A percentile compares a stretch with the other conserved stretches of the same genome.
phyloP scores from a whole-genome alignment of 2,329 filamentous ascomycete genomes.

The Emergomyces pasteurianus region DNA sequence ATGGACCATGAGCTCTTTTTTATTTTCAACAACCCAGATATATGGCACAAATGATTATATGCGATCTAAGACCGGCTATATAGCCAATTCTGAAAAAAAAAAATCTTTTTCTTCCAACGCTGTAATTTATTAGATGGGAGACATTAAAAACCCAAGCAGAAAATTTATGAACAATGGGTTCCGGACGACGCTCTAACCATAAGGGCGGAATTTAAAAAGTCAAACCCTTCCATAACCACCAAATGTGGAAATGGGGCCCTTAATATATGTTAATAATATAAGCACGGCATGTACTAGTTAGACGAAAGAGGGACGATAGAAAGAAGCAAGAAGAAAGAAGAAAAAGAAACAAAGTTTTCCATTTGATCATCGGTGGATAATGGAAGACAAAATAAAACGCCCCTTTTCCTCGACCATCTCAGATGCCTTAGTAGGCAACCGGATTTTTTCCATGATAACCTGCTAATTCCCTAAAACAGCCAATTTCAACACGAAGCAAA shows the following conservation, averaged over 20 bases:
- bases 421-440: not conserved
- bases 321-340: not conserved
- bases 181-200: not conserved
- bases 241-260: not conserved
- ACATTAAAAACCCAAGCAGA: not conserved
- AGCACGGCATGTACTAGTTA: not conserved
- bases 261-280: not conserved
- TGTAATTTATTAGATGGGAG: not conserved
- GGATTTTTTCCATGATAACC: not conserved
- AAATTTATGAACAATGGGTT: not conserved
- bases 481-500: not conserved
- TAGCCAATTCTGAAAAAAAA: not conserved
- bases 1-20: not conserved
- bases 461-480: not conserved
- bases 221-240: not conserved
- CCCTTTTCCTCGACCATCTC: not conserved
- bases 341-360: not conserved
- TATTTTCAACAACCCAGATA: not conserved
- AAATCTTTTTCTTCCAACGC: not conserved
- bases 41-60: not conserved
- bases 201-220: not conserved
- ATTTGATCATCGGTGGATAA: not conserved
- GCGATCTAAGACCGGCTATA: not conserved
- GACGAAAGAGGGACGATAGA: not conserved
- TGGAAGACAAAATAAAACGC: not conserved